Evolutionary conservation across 2,329 filamentous ascomycete genomes (phyloP).

Genomic region (Neurospora sp.): DNA sequence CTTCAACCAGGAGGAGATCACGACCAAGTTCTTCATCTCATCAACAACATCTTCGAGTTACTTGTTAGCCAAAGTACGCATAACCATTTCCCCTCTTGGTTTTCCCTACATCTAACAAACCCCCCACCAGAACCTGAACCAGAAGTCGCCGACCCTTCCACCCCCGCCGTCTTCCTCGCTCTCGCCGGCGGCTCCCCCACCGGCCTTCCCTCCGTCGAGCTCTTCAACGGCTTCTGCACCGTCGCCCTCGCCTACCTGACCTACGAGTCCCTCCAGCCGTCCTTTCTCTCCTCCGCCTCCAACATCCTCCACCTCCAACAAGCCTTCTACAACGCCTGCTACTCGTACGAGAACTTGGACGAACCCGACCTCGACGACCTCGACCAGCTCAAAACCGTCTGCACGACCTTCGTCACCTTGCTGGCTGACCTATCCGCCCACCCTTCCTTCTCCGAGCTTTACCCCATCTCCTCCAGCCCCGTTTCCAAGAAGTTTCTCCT

Average conservation of each 20-base stretch:
- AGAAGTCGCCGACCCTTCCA: conserved; percentile 32
- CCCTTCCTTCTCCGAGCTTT: conserved; percentile 28
- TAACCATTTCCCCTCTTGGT: too few species aligned
- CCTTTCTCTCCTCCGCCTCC: conserved; percentile 31
- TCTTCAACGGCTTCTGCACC: conserved; percentile 42
- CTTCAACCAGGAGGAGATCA: background rate
- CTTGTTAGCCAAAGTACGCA: conserved; percentile 39
- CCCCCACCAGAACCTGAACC: conserved; percentile 34
- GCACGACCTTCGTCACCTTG: conserved; percentile 39
- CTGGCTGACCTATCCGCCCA: conserved; percentile 39
- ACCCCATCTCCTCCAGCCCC: conserved; percentile 19
- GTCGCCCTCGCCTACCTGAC: conserved; percentile 48
- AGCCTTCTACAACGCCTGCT: conserved; percentile 31
- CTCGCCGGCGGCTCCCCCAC: conserved; percentile 33
- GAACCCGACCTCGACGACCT: conserved; percentile 37
- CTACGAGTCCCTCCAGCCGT: conserved; percentile 39
- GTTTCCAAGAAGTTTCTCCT: conserved; percentile 27
- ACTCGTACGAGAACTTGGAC: conserved; percentile 29
- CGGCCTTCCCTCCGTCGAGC: conserved; percentile 39
- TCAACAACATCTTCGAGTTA: conserved; percentile 48
- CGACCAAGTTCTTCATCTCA: conserved; percentile 33
- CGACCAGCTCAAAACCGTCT: conserved; percentile 37
- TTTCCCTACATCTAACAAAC: conserved; percentile 1
- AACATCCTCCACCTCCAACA: conserved; percentile 33
- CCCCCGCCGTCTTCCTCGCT: conserved; percentile 39